A percentile compares a stretch with the other conserved stretches of the same genome.
Evolutionary conservation across 192 early-diverging fungal species (phyloP).

Genomic region (Rhizoclosmatium globosum): DNA sequence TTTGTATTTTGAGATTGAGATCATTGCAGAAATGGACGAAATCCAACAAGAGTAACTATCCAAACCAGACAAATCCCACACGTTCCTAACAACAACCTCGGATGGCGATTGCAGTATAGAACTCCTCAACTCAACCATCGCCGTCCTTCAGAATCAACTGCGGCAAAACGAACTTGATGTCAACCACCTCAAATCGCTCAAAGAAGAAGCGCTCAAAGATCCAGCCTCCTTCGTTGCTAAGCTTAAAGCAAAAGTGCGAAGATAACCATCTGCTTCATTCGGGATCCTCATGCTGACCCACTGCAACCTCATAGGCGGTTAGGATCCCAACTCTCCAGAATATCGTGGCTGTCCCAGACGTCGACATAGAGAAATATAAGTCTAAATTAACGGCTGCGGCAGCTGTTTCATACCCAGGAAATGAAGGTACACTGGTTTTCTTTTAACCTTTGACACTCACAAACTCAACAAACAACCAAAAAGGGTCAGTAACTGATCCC

Average conservation of each 20-base stretch:
- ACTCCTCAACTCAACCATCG: neutral
- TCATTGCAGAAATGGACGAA: no score
- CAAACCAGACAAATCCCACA: no score
- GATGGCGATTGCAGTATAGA: neutral
- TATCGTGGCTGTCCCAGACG: slow-evolving; percentile 5
- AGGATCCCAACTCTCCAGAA: neutral
- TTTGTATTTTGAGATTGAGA: no score
- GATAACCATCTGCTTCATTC: neutral
- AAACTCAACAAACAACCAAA: neutral
- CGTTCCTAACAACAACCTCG: no score
- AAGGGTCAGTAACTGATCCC: neutral
- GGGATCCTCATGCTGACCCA: neutral
- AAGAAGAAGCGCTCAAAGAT: neutral
- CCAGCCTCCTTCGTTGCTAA: neutral
- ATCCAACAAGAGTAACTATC: no score
- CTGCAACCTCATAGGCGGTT: neutral
- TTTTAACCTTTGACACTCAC: neutral
- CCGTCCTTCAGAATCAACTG: slow-evolving; percentile 5
- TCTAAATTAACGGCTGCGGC: neutral
- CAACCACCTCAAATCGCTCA: neutral
- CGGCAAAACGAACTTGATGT: slow-evolving; percentile 14
- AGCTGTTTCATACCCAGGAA: neutral
- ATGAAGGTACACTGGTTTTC: neutral
- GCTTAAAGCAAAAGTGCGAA: slow-evolving; percentile 1
- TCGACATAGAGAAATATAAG: neutral